Conservation (phyloP, 73 alveolate genomes). For the Paramecium primaurelia region DNA sequence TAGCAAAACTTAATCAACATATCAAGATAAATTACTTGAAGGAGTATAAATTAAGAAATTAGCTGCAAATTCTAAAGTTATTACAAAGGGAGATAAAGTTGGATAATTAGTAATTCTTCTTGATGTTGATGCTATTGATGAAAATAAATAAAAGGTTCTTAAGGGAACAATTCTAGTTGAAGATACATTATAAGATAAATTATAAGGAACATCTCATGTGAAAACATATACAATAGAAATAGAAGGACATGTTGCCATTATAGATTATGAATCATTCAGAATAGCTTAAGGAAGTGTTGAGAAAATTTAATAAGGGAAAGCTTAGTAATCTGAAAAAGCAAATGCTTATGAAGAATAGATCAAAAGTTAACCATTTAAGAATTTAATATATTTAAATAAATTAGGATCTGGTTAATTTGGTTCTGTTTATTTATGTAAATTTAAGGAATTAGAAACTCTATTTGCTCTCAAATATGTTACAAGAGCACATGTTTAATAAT, state of each 20-base stretch:
- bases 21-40: conserved; percentile 55
- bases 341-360: background rate
- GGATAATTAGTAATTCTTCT: conserved; percentile 46
- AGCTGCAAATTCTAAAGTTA: conserved; percentile 58
- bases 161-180: background rate
- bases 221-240: background rate
- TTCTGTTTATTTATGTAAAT: conserved; percentile 73
- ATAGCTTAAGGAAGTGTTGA: conserved; percentile 60
- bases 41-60: conserved; percentile 44
- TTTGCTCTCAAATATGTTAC: conserved; percentile 82
- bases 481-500: conserved; percentile 68
- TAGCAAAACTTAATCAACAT: background rate
- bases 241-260: conserved; percentile 10
- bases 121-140: conserved; percentile 54
- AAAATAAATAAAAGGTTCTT: background rate
- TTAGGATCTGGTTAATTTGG: conserved; percentile 84
- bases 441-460: conserved; percentile 54
- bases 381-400: conserved; percentile 63
- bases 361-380: conserved; percentile 58
- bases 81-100: conserved; percentile 53
- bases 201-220: background rate
- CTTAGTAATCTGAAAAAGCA: conserved; percentile 46
- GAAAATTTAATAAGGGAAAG: conserved; percentile 54
- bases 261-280: conserved; percentile 63
- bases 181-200: background rate